Evolutionary conservation across 345 rosid genomes (phyloP).

Genomic region (Cardiospermum halicacabum): DNA sequence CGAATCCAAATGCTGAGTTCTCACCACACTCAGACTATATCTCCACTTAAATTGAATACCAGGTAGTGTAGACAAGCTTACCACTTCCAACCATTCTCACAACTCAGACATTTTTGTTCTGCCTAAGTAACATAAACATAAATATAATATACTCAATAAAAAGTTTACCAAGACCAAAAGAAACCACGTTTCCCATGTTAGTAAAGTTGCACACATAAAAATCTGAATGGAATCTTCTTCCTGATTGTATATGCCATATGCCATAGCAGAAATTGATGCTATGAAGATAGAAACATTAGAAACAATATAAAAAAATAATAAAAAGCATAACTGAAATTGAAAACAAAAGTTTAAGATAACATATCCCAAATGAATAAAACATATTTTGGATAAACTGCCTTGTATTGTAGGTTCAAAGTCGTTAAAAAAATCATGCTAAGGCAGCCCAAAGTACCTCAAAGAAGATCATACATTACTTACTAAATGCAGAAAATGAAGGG

Average conservation of each 20-base stretch:
- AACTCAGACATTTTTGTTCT: neutral
- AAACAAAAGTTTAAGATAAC: neutral
- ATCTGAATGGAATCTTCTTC: neutral
- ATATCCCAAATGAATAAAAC: conserved; percentile 1
- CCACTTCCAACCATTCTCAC: neutral
- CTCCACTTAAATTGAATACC: neutral
- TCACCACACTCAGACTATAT: neutral
- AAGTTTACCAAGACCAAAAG: neutral
- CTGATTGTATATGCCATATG: neutral
- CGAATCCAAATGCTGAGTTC: neutral
- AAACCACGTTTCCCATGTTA: neutral
- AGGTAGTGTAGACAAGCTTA: neutral
- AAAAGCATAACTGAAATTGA: neutral
- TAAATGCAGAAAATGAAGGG: neutral
- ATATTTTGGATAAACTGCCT: conserved; percentile 2
- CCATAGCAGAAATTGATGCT: neutral
- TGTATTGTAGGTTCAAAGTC: conserved; percentile 1
- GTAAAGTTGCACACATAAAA: neutral
- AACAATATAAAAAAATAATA: neutral
- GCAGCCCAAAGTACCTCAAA: conserved; percentile 14
- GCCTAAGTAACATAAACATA: neutral
- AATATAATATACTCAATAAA: neutral
- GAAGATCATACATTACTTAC: conserved; percentile 9
- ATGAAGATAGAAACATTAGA: neutral
- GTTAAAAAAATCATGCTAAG: neutral